These are phyloP conservation scores for Beauveria asiatica DNA, from an alignment of 2,329 filamentous ascomycete species.

Conservation along the genomic window DNA sequence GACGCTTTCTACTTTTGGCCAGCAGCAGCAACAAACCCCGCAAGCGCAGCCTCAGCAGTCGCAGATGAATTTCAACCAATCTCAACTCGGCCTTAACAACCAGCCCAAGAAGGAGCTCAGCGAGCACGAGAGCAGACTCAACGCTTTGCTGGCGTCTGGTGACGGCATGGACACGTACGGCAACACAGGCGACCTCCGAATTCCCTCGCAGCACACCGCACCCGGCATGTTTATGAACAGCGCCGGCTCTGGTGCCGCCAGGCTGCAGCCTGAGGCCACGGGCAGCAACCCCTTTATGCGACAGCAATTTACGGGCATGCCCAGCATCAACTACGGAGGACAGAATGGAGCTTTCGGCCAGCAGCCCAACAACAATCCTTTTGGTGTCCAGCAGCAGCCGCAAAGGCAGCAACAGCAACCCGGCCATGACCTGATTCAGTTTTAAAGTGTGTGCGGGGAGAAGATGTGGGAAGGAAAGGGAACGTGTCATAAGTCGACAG, in stretches of 20 bases:
- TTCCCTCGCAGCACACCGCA: slow-evolving; percentile 92
- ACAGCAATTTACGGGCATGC: slow-evolving; percentile 74
- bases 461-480: not conserved
- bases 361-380: slow-evolving; percentile 45
- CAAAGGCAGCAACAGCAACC: slow-evolving; percentile 39
- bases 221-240: slow-evolving; percentile 96
- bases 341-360: slow-evolving; percentile 46
- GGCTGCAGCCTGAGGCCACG: slow-evolving; percentile 61
- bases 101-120: slow-evolving; percentile 46
- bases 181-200: slow-evolving; percentile 91
- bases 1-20: slow-evolving; percentile 52
- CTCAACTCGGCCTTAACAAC: slow-evolving; percentile 9
- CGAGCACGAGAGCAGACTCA: slow-evolving; percentile 67
- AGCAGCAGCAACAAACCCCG: slow-evolving; percentile 35
- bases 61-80: slow-evolving; percentile 15
- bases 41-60: slow-evolving; percentile 29
- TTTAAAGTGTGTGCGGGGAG: slow-evolving; percentile 33
- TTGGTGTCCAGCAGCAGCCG: slow-evolving; percentile 38
- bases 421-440: slow-evolving; percentile 55
- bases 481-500: not conserved
- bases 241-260: slow-evolving; percentile 69
- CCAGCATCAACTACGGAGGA: slow-evolving; percentile 45
- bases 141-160: slow-evolving; percentile 73
- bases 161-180: slow-evolving; percentile 97
- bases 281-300: slow-evolving; percentile 86